Evolutionary conservation across 495 filamentous ascomycete genomes (phyloP).

Genomic region (Penicillium samsonianum): DNA sequence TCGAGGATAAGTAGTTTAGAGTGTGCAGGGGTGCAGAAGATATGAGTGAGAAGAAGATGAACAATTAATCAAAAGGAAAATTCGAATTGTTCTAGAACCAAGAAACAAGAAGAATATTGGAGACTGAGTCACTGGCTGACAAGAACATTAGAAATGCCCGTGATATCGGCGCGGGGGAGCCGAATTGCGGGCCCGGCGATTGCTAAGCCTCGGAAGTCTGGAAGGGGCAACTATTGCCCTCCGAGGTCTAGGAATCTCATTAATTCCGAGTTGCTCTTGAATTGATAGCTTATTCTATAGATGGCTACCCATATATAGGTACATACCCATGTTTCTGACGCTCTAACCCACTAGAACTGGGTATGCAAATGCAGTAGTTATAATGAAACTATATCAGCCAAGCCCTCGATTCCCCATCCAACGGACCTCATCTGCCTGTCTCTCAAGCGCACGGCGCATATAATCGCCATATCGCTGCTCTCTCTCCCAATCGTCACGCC

Average conservation of each 20-base stretch:
- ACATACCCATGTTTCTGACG: background rate
- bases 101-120: slow-evolving; percentile 3
- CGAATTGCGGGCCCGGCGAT: slow-evolving; percentile 18
- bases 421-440: slow-evolving; percentile 79
- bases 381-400: slow-evolving; percentile 18
- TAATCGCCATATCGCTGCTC: slow-evolving; percentile 62
- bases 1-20: background rate
- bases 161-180: slow-evolving; percentile 32
- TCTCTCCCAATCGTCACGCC: slow-evolving; percentile 36
- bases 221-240: background rate
- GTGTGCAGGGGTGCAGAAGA: background rate
- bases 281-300: background rate
- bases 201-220: slow-evolving; percentile 13
- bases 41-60: background rate
- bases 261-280: background rate
- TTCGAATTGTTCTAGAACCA: background rate
- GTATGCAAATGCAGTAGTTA: slow-evolving; percentile 1
- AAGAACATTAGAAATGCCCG: slow-evolving; percentile 33
- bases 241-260: slow-evolving; percentile 6
- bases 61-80: background rate
- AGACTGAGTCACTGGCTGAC: slow-evolving; percentile 29
- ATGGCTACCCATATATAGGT: background rate
- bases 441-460: slow-evolving; percentile 75
- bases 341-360: background rate
- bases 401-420: slow-evolving; percentile 72